Evolutionary conservation across 306 rosid genomes (phyloP), one percentile per base, ranked within the genome.

Genomic region (Vigna radiata): DNA sequence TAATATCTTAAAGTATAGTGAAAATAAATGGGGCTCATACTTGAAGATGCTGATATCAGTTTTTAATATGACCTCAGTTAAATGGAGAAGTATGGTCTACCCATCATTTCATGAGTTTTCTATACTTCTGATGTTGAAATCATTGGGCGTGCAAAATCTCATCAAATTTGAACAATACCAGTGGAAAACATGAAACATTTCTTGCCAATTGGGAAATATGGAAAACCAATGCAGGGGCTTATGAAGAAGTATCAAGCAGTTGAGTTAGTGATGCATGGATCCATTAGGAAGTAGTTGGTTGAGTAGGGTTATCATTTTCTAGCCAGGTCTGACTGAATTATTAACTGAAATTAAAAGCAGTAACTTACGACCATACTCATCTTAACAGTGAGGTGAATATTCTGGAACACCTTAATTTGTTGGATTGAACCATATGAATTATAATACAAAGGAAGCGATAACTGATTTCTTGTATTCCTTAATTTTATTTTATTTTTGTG

Each of bases 371-470:
- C 19, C 77, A 53, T 33, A 36, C 41, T 77, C 63, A 77, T 77
- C 54, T 67, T 19, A 46, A 75, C 54, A 49, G 78, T 74, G 27
- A 70, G 36, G 64, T 17, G 70, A 74, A 75, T 75, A 44, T 71
- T 72, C 59, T 68, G 69, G 73, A 79, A 36, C 73, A 76, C 36
- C 70, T 76, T 65, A 41, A 39, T 81, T 73, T 54, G 81, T 52
- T 77, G 68, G 74, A 68, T 47, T 68, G 69, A 82, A 78, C 64
- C 62, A 13, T 56, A 55, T 73, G 54, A 25, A 71, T 39, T 23
- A 53, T 62, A 48, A 55, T 25, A 68, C 54, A 72, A 47, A 72
- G 54, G 17, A 73, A 61, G 61, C 46, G n/a, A 39, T 69, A 60
- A 64, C 70, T 46, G 41, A 25, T 31, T 16, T 64, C 46, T 72